Base-by-base conservation (phyloP, 768 basidiomycete species). In the Pleurotus sapidus region DNA sequence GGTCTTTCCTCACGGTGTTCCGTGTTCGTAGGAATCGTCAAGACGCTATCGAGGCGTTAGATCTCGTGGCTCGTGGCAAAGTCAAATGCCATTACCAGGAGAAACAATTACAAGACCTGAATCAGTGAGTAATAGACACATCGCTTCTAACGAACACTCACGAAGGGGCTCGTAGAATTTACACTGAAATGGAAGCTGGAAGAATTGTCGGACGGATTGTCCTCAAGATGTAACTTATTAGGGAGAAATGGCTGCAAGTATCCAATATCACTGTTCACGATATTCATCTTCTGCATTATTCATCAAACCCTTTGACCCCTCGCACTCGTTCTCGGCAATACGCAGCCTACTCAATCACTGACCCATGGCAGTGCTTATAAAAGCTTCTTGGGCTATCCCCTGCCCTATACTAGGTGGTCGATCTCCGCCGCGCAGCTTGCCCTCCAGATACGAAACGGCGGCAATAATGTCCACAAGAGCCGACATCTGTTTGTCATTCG, bases 21-120 rank as follows among this genome's bases (percentile, higher is more conserved):
- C 30, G 30, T 8, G 20, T 39, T 27, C 18, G 24, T 59, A 86
- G 88, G 1, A 90, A 86, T 70, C 84, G 87, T 39, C 89, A 92
- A 70, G 93, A 94, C 63, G 80, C 85, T 7, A 70, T 78, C n/a
- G 91, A 95, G 68, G 88, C 93, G 1, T 76, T 94, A 17, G 79
- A 83, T 2, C 80, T 93, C 53, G 91, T 89, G 0, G 80, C 84
- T 0, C 66, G 72, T 17, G 90, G 89, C 9, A 86, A 84, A 62
- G 86, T 92, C 46, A 85, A 81, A 65, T 84, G 83, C 57, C 76
- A 74, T 60, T 82, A 77, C 59, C 71, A 70, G 55, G 58, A 77
- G 20, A 78, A 70, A 64, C 70, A 74, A 0, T 70, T 91, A 48
- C 66, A 73, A 0, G 79, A 83, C 8, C 68, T 89, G 46, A 74